Conservation (phyloP, 805 yeast species). For the Pichia scutulata region DNA sequence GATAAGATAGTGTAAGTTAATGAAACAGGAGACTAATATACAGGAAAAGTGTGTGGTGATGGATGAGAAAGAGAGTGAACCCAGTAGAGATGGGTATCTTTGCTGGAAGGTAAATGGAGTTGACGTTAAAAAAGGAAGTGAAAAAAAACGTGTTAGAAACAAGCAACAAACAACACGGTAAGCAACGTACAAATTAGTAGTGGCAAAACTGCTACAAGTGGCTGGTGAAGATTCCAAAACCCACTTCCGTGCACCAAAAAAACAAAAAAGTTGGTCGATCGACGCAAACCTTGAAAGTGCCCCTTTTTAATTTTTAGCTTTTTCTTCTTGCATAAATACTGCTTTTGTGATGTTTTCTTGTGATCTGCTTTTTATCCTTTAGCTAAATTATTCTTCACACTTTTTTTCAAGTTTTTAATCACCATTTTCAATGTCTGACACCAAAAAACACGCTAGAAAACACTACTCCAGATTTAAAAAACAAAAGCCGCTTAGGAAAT, state of each 20-base stretch:
- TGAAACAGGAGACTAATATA: background rate
- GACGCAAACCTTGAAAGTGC: background rate
- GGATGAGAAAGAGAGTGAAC: background rate
- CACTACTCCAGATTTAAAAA: background rate
- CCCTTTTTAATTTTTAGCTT: too few relatives aligned
- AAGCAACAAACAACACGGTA: background rate
- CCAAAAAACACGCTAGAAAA: background rate
- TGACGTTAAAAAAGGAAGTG: background rate
- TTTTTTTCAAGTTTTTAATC: background rate
- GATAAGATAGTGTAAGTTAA: background rate
- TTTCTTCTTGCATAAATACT: background rate
- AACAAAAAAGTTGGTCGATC: background rate
- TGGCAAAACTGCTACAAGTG: background rate
- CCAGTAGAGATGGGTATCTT: background rate
- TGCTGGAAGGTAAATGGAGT: background rate
- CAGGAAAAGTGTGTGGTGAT: background rate
- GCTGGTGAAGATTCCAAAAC: too few relatives aligned
- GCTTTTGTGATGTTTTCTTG: too few relatives aligned
- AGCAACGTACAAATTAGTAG: background rate
- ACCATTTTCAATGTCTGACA: background rate
- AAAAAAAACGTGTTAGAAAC: background rate
- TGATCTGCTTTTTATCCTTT: too few relatives aligned
- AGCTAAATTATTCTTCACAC: background rate
- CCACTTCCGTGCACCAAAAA: too few relatives aligned
- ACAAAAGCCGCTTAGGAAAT: background rate